Evolutionary conservation across 2,329 filamentous ascomycete genomes (phyloP).

Genomic region (Ustilaginoidea virens): DNA sequence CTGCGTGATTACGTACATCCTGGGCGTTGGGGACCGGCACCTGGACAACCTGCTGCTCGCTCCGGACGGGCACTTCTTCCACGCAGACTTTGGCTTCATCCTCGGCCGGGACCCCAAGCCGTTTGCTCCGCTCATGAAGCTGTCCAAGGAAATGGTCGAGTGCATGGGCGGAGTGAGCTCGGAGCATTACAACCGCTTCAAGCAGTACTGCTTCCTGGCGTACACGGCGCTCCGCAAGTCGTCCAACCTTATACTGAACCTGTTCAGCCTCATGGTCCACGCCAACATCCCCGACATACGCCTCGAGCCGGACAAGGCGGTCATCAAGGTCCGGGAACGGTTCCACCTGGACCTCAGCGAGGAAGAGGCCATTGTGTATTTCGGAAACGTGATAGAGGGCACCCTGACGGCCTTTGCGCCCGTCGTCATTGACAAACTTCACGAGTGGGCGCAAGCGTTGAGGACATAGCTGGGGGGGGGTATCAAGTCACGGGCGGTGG

Average conservation of each 20-base stretch:
- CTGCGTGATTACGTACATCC: constrained; percentile 94
- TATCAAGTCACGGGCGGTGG: not conserved
- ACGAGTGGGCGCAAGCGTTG: constrained; percentile 87
- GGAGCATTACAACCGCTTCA: constrained; percentile 75
- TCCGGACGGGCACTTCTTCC: constrained; percentile 89
- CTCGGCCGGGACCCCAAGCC: constrained; percentile 93
- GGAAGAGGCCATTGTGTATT: constrained; percentile 77
- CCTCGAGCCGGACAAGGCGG: constrained; percentile 82
- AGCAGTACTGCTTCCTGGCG: constrained; percentile 89
- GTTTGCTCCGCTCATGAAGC: constrained; percentile 92
- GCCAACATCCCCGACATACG: constrained; percentile 94
- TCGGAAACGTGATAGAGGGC: constrained; percentile 82
- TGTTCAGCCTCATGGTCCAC: constrained; percentile 95
- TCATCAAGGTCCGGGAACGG: constrained; percentile 85
- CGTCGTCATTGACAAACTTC: constrained; percentile 85
- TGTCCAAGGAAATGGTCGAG: constrained; percentile 96
- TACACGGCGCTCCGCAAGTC: constrained; percentile 85
- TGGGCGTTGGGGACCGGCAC: constrained; percentile 91
- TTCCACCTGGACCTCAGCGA: constrained; percentile 87
- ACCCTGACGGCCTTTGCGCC: constrained; percentile 81
- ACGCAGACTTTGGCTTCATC: constrained; percentile 97
- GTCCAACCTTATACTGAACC: constrained; percentile 78
- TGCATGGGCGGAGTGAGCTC: constrained; percentile 83
- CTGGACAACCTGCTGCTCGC: constrained; percentile 87
- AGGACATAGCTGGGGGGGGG: constrained; percentile 36